Percentiles rank a stretch among this genome's conserved stretches.
These are phyloP conservation scores for Aspergillus diversus DNA, from an alignment of 495 filamentous ascomycete genomes.

Conservation along the genomic window DNA sequence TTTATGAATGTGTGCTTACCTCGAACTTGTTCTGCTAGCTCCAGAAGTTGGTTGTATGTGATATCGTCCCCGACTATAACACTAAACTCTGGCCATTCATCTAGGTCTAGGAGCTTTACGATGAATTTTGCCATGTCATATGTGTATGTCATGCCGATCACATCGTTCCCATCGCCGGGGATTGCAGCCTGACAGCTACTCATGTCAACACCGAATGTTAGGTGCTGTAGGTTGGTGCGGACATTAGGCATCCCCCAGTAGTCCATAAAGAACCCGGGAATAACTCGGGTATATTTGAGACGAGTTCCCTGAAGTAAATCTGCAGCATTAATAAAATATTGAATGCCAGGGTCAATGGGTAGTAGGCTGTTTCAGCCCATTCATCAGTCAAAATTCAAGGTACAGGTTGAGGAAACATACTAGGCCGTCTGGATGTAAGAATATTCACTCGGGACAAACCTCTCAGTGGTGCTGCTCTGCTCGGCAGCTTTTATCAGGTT, in stretches of 20 bases:
- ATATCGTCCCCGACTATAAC: constrained; percentile 49
- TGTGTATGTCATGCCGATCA: constrained; percentile 55
- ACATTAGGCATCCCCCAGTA: constrained; percentile 55
- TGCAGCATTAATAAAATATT: constrained; percentile 40
- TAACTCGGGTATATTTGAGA: constrained; percentile 53
- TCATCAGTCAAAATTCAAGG: not conserved
- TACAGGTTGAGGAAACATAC: constrained; percentile 21
- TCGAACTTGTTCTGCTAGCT: constrained; percentile 48
- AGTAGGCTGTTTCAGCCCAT: constrained; percentile 28
- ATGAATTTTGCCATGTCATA: constrained; percentile 56
- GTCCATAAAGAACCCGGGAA: constrained; percentile 59
- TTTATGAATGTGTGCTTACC: constrained; percentile 31
- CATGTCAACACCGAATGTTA: constrained; percentile 51
- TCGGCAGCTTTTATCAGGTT: constrained; percentile 56
- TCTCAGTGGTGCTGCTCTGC: constrained; percentile 42
- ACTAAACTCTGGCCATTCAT: constrained; percentile 51
- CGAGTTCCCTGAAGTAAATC: constrained; percentile 30
- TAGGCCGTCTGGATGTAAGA: constrained; percentile 43
- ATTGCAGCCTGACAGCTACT: constrained; percentile 50
- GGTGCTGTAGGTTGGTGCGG: constrained; percentile 43
- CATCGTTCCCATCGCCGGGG: constrained; percentile 53
- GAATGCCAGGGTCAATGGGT: constrained; percentile 39
- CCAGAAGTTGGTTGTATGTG: constrained; percentile 52
- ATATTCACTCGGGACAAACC: constrained; percentile 56
- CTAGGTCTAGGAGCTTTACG: constrained; percentile 45